Percentiles rank a stretch among this genome's conserved stretches.
Conservation (phyloP, 352 stramenopile genomes). For the Peronospora belbahrii region DNA sequence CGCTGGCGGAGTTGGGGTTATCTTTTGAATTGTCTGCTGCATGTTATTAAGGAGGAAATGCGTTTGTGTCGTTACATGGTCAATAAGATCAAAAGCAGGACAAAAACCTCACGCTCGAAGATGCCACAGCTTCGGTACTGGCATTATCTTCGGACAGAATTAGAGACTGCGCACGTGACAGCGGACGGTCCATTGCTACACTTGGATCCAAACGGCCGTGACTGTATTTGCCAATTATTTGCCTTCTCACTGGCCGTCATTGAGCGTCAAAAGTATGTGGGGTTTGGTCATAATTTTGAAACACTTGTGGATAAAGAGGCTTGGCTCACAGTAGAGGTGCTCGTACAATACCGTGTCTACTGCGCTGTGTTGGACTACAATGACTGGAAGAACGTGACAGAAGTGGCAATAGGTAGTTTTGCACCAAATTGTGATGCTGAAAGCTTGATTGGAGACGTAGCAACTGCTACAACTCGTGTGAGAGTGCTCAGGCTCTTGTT, state of each 20-base stretch:
- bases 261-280: constrained; percentile 21
- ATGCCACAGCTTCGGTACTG: constrained; percentile 44
- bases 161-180: constrained; percentile 43
- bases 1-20: constrained; percentile 68
- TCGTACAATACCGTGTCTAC: constrained; percentile 60
- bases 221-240: constrained; percentile 51
- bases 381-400: constrained; percentile 43
- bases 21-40: constrained; percentile 42
- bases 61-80: constrained; percentile 28
- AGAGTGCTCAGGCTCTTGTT: constrained; percentile 40
- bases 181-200: constrained; percentile 50
- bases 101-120: constrained; percentile 21
- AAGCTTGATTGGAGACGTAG: constrained; percentile 8
- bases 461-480: constrained; percentile 23
- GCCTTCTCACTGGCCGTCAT: constrained; percentile 46
- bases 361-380: constrained; percentile 48
- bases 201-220: constrained; percentile 62
- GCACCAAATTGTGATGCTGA: constrained; percentile 15
- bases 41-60: constrained; percentile 42
- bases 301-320: constrained; percentile 58
- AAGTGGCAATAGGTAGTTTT: constrained; percentile 47
- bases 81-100: constrained; percentile 22
- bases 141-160: constrained; percentile 51
- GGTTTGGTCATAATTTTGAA: constrained; percentile 23
- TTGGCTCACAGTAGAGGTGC: constrained; percentile 50